Percentiles rank a stretch among this genome's conserved stretches.
phyloP scores from a whole-genome alignment of 1,139 yeast genomes.

The Zygoascus hellenicus region DNA sequence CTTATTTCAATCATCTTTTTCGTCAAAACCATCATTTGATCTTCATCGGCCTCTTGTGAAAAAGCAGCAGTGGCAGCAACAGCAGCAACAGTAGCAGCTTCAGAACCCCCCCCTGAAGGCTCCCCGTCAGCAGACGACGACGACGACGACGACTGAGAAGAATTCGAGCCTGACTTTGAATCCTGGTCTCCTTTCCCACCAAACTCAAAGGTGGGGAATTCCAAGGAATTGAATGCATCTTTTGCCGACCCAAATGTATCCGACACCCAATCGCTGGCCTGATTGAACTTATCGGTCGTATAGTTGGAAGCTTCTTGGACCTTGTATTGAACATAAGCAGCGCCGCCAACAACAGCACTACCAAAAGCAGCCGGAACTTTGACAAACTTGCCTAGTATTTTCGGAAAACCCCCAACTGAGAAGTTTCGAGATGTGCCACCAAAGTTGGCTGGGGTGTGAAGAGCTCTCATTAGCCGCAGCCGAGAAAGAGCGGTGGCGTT shows the following conservation, averaged over 20 bases:
- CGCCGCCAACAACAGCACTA: constrained; percentile 91
- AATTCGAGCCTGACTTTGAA: neutral
- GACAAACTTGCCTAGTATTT: constrained; percentile 50
- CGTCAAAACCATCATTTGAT: constrained; percentile 70
- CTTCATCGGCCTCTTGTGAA: constrained; percentile 30
- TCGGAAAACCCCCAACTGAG: constrained; percentile 31
- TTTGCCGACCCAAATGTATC: constrained; percentile 31
- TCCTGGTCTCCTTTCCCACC: neutral
- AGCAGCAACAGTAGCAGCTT: constrained; percentile 27
- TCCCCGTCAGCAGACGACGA: neutral
- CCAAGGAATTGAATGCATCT: constrained; percentile 19
- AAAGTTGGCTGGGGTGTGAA: neutral
- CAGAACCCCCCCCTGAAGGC: constrained; percentile 23
- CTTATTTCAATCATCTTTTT: constrained; percentile 96
- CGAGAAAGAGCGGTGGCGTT: constrained; percentile 3
- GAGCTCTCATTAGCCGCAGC: constrained; percentile 5
- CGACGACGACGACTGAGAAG: too few species aligned
- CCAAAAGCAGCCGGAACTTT: constrained; percentile 67
- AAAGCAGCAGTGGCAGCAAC: constrained; percentile 31
- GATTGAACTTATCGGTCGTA: constrained; percentile 59
- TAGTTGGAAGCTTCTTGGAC: constrained; percentile 78
- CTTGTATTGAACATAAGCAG: constrained; percentile 85
- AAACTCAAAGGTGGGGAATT: neutral
- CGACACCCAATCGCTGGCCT: constrained; percentile 51
- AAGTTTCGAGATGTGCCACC: constrained; percentile 6